Evolutionary conservation across 805 yeast genomes (phyloP).

Genomic region (Saccharomycopsis oosterbeekiorum): DNA sequence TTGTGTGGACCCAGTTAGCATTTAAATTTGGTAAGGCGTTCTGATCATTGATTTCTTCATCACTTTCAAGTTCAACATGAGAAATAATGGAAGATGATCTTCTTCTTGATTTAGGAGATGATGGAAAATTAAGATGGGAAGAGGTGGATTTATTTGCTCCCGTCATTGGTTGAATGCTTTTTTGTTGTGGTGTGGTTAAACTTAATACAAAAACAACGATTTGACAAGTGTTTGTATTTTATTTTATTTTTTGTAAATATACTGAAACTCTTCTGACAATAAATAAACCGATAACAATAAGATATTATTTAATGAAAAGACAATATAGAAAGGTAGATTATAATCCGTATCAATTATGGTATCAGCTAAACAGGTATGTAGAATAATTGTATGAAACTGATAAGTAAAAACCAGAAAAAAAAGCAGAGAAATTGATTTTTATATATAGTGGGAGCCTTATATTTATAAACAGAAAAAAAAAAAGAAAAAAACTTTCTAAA

Average conservation of each 20-base stretch:
- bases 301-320: too few species aligned
- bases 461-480: neutral
- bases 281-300: too few species aligned
- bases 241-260: neutral
- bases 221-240: neutral
- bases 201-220: neutral
- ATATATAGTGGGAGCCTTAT: neutral
- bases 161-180: neutral
- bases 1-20: slow-evolving; percentile 92
- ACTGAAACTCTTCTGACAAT: neutral
- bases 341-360: too few species aligned
- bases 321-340: too few species aligned
- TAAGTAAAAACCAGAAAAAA: neutral
- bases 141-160: neutral
- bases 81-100: slow-evolving; percentile 86
- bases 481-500: too few species aligned
- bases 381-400: neutral
- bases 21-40: slow-evolving; percentile 80
- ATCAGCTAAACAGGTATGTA: neutral
- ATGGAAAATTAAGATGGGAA: neutral
- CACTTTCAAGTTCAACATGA: slow-evolving; percentile 86
- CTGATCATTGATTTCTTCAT: slow-evolving; percentile 89
- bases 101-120: slow-evolving; percentile 34
- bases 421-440: neutral
- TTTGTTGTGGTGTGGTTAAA: neutral